Conservation (phyloP, 2,329 filamentous ascomycete species). For the Botrytis hyacinthi region DNA sequence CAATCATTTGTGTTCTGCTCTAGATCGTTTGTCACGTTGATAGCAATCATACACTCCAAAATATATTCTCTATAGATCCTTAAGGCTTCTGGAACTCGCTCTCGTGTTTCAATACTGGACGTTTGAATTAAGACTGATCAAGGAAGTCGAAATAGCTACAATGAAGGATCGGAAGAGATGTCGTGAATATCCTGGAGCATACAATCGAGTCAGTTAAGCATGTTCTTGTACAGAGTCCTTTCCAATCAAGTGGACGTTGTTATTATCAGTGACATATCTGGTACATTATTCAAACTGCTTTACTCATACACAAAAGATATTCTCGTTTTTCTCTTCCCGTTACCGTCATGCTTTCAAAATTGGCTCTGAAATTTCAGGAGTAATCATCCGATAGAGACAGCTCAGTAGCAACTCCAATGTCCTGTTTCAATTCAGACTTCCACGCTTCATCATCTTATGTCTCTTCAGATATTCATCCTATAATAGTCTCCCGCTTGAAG, state of each 20-base stretch:
- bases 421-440: background rate
- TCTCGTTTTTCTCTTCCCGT: background rate
- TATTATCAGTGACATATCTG: background rate
- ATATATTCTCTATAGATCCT: background rate
- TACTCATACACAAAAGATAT: too few relatives aligned
- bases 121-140: background rate
- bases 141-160: too few relatives aligned
- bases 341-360: background rate
- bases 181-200: background rate
- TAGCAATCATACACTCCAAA: background rate
- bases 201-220: too few relatives aligned
- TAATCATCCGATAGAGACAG: background rate
- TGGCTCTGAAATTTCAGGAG: background rate
- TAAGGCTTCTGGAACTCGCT: background rate
- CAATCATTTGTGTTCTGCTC: background rate
- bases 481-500: too few relatives aligned
- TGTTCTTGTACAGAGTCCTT: background rate
- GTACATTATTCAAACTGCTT: background rate
- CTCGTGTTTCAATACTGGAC: too few relatives aligned
- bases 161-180: background rate
- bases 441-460: background rate
- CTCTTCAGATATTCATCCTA: too few relatives aligned
- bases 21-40: background rate
- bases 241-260: background rate
- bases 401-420: background rate